Conservation (phyloP, 1,139 yeast genomes). For the Meyerozyma guilliermondii region DNA sequence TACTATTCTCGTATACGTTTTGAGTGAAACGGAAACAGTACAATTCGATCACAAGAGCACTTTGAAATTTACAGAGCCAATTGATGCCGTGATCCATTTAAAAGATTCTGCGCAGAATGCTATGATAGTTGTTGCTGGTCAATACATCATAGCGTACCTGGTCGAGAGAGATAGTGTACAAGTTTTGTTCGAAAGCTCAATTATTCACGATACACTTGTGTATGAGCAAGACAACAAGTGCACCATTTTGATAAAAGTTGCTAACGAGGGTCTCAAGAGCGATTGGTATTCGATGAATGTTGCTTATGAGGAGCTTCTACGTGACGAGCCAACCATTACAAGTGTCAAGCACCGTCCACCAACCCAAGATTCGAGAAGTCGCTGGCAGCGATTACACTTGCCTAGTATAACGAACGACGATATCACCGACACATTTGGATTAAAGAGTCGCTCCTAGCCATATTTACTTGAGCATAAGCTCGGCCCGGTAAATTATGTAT, state of each 20-base stretch:
- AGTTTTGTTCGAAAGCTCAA: not conserved
- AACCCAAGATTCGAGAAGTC: no score
- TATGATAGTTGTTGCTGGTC: slow-evolving; percentile 1
- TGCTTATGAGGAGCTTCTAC: not conserved
- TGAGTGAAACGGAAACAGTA: not conserved
- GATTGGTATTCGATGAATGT: not conserved
- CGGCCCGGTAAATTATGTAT: no score
- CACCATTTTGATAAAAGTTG: not conserved
- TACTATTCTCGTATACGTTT: not conserved
- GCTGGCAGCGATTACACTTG: not conserved
- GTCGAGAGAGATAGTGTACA: slow-evolving; percentile 1
- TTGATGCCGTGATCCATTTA: not conserved
- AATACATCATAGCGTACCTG: slow-evolving; percentile 3
- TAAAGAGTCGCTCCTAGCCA: not conserved
- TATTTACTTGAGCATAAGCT: no score
- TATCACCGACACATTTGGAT: slow-evolving; percentile 10
- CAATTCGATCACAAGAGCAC: not conserved
- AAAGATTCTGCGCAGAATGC: not conserved
- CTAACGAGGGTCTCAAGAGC: not conserved
- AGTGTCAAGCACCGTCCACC: not conserved
- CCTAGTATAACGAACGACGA: slow-evolving; percentile 4
- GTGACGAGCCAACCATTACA: not conserved
- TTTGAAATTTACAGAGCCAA: not conserved
- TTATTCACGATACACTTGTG: not conserved
- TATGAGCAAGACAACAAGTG: not conserved